Evolutionary conservation across 73 alveolate genomes (phyloP).

Genomic region (Symbiodinium pilosum): DNA sequence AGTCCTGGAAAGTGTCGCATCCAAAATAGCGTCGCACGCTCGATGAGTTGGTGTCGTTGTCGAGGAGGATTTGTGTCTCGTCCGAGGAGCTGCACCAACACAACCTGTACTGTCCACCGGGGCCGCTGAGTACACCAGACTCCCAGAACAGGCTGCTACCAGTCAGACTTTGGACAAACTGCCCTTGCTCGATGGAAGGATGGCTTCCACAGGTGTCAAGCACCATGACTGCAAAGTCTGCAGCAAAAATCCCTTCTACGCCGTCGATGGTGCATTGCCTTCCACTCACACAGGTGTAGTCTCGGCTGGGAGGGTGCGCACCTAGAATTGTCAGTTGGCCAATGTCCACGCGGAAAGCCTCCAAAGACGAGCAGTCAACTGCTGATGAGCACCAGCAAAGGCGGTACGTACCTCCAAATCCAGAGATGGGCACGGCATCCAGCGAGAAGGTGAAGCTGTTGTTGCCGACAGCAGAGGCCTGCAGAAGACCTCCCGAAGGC

Average conservation of each 20-base stretch:
- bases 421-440: background rate
- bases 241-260: background rate
- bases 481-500: conserved; percentile 1
- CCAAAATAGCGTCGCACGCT: background rate
- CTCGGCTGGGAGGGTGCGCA: background rate
- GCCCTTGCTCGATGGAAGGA: background rate
- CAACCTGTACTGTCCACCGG: conserved; percentile 48
- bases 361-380: background rate
- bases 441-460: background rate
- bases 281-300: conserved; percentile 48
- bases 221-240: background rate
- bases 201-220: conserved; percentile 31
- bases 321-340: conserved; percentile 33
- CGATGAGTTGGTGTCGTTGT: conserved; percentile 20
- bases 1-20: background rate
- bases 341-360: conserved; percentile 22
- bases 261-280: background rate
- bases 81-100: conserved; percentile 39
- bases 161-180: background rate
- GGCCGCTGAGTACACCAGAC: background rate
- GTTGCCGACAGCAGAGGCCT: background rate
- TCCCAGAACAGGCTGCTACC: background rate
- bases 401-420: conserved; percentile 24
- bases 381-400: conserved; percentile 54
- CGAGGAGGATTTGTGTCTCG: background rate